Evolutionary conservation across 306 rosid genomes (phyloP), one percentile per base, ranked within the genome.

Genomic region (Pyrus bretschneideri): DNA sequence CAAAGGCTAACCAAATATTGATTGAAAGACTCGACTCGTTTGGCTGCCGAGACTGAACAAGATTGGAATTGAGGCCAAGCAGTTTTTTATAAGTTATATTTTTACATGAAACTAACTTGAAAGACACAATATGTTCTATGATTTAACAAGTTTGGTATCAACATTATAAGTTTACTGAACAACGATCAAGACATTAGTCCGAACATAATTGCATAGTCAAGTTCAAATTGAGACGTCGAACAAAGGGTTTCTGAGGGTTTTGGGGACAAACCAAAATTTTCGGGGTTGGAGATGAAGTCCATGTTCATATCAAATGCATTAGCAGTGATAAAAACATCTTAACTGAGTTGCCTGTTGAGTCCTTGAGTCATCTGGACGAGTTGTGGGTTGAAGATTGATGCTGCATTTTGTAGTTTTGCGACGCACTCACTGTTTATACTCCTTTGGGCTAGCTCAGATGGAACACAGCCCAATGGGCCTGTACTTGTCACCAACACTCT

Each of bases 401-500:
- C 76, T 2, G 93, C 91, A 11, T 38, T 46, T 64, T 89, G 91
- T 9, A 83, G 22, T 69, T 85, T 78, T 3, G 84, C 42, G 9
- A 75, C 78, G 40, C 91, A 87, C 44, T 87, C 91, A 33, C 90
- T 88, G 8, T 87, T 83, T 54, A 4, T 33, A 63, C 91, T 85
- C 18, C 87, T 82, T 11, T 54, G 70, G 25, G 93, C 89, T 33
- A 89, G 70, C 17, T 80, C 83, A 10, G 88, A 60, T 9, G 88
- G 88, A n/a, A 69, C 81, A 38, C 91, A 85, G 1, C 91, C 91
- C 22, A 89, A 19, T 51, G 91, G 89, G 2, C 91, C 91, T 1
- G 88, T 82, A 31, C 91, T 91, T 0, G 90, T 87, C 54, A 89
- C 91, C 35, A 89, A 22, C 35, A 89, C 91, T 55, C 87, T 87